These are phyloP conservation scores for Chaetomium tenue DNA, from an alignment of 495 filamentous ascomycete species.

Conservation along the genomic window DNA sequence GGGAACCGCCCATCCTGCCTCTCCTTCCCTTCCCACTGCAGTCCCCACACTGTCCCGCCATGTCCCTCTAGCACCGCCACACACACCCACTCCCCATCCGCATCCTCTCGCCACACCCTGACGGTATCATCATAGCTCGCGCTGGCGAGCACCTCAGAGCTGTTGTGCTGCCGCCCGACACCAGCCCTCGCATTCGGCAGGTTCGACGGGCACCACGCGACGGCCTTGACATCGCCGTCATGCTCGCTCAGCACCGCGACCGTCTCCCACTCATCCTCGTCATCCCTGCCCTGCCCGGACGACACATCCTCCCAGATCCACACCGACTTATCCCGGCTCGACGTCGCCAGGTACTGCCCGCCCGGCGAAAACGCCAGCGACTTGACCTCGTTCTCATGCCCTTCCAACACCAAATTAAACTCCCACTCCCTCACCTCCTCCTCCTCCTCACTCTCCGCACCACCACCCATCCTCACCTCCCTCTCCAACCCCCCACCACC, in stretches of 20 bases:
- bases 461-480: slow-evolving; percentile 19
- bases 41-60: slow-evolving; percentile 77
- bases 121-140: slow-evolving; percentile 91
- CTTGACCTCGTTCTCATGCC: slow-evolving; percentile 94
- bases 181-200: slow-evolving; percentile 33
- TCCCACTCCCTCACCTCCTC: slow-evolving; percentile 75
- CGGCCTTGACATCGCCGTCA: slow-evolving; percentile 89
- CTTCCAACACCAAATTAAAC: slow-evolving; percentile 82
- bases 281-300: slow-evolving; percentile 30
- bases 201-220: slow-evolving; percentile 76
- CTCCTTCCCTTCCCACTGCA: slow-evolving; percentile 70
- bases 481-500: slow-evolving; percentile 24
- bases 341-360: slow-evolving; percentile 82
- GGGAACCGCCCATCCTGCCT: slow-evolving; percentile 47
- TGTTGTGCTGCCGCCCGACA: slow-evolving; percentile 30
- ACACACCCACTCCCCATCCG: slow-evolving; percentile 85
- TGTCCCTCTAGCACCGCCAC: slow-evolving; percentile 79
- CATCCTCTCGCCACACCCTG: slow-evolving; percentile 83
- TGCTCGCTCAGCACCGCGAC: slow-evolving; percentile 92
- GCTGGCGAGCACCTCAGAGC: slow-evolving; percentile 69
- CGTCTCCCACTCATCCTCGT: slow-evolving; percentile 93
- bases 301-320: slow-evolving; percentile 97
- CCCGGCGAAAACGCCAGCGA: slow-evolving; percentile 74
- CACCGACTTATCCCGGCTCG: slow-evolving; percentile 87
- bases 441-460: slow-evolving; percentile 30